Conservation (phyloP, 1,139 yeast genomes). For the Saccharomyces hybrid region DNA sequence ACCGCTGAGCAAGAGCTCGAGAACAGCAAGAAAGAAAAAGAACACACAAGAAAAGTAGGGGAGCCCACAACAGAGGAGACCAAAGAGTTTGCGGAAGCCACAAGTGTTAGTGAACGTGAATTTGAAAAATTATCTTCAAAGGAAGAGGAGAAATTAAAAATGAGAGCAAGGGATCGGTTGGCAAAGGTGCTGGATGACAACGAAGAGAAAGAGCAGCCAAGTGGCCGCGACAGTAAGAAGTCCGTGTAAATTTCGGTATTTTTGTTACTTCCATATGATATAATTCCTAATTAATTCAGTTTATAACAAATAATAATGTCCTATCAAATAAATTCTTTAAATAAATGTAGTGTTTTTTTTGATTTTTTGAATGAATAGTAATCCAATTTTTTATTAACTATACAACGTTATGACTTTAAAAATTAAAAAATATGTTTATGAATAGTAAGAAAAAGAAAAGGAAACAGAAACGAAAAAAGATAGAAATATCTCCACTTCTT, state of each 20-base stretch:
- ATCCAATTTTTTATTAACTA: background rate
- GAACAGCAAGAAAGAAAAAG: background rate
- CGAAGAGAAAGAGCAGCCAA: background rate
- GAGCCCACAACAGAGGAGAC: conserved; percentile 31
- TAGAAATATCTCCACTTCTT: background rate
- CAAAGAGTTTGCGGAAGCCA: conserved; percentile 50
- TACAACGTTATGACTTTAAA: conserved; percentile 1
- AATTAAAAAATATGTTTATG: background rate
- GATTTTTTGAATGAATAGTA: background rate
- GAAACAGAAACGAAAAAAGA: background rate
- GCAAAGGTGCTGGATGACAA: background rate
- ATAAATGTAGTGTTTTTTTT: background rate
- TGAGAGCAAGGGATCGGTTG: background rate
- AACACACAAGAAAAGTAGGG: conserved; percentile 22
- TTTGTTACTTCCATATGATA: background rate
- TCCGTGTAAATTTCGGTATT: background rate
- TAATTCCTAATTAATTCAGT: background rate
- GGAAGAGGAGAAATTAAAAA: background rate
- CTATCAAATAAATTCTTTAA: background rate
- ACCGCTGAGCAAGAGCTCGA: background rate
- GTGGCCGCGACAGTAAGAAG: background rate
- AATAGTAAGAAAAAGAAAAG: background rate
- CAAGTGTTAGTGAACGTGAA: background rate
- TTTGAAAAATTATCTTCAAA: background rate
- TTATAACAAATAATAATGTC: background rate